phyloP scores from a whole-genome alignment of 192 early-diverging fungal genomes.

The Backusella parvicylindrica region DNA sequence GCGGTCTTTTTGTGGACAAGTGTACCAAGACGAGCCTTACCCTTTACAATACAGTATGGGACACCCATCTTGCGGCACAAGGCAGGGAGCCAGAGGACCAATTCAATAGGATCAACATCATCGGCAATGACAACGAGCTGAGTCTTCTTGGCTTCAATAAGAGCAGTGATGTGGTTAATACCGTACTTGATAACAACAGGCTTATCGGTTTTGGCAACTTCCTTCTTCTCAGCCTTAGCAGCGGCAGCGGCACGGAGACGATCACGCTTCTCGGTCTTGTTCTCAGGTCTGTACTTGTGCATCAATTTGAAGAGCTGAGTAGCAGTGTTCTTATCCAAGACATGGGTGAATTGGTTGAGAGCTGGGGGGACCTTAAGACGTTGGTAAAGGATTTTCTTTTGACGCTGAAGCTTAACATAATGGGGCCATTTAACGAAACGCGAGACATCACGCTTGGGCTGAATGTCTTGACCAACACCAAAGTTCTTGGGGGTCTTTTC shows the following conservation, averaged over 20 bases:
- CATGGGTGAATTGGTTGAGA: conserved; percentile 99
- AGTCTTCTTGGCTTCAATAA: conserved; percentile 99
- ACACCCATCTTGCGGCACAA: conserved; percentile 99
- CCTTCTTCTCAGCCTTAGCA: conserved; percentile 86
- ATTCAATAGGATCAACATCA: conserved; percentile 99
- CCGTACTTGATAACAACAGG: conserved; percentile 97
- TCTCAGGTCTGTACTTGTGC: conserved; percentile 99
- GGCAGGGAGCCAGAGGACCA: conserved; percentile 98
- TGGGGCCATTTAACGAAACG: conserved; percentile 99
- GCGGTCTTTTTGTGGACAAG: conserved; percentile 99
- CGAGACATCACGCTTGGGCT: conserved; percentile 91
- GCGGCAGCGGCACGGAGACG: conserved; percentile 88
- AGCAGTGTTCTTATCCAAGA: conserved; percentile 98
- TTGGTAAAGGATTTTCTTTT: conserved; percentile 95
- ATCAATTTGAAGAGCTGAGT: conserved; percentile 97
- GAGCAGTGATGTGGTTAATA: conserved; percentile 98
- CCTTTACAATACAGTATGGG: conserved; percentile 99
- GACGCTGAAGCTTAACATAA: conserved; percentile 98
- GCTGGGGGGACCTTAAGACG: conserved; percentile 99
- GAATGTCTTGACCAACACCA: conserved; percentile 95
- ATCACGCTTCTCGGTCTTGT: conserved; percentile 91
- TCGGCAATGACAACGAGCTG: conserved; percentile 98
- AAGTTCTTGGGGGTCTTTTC: conserved; percentile 94
- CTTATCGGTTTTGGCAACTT: conserved; percentile 82
- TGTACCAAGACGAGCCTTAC: conserved; percentile 97